Percentiles rank a stretch among this genome's conserved stretches.
Conservation (phyloP, 129 eudicot genomes). For the Arctium lappa region DNA sequence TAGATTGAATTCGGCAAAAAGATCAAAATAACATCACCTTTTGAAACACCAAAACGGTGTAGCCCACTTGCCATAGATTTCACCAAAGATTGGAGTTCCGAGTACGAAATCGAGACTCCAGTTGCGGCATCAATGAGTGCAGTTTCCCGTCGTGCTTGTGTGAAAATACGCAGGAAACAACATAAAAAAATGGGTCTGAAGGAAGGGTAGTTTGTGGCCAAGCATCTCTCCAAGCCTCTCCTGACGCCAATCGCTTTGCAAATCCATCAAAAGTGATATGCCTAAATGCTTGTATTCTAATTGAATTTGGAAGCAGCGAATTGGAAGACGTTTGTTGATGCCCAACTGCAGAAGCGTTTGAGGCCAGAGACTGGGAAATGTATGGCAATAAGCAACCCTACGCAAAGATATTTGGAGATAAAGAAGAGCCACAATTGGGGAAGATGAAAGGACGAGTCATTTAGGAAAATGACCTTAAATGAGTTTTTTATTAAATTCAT, state of each 20-base stretch:
- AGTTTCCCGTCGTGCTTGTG: conserved; percentile 45
- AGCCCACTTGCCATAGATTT: conserved; percentile 63
- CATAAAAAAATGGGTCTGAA: conserved; percentile 56
- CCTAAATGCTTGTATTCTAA: conserved; percentile 43
- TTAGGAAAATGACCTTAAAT: no score
- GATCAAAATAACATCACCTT: conserved; percentile 75
- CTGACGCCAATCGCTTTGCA: conserved; percentile 48
- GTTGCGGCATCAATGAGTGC: conserved; percentile 73
- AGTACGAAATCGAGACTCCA: conserved; percentile 45
- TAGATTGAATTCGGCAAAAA: conserved; percentile 53
- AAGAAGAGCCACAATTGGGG: no score
- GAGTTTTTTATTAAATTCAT: no score
- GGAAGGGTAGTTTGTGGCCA: conserved; percentile 53
- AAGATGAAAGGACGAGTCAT: no score
- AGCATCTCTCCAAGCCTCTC: conserved; percentile 66
- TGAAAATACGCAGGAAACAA: conserved; percentile 65
- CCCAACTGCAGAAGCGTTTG: no score
- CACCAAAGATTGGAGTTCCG: conserved; percentile 44
- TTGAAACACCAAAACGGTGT: conserved; percentile 52
- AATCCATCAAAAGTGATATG: conserved; percentile 73
- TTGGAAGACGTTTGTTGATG: not conserved
- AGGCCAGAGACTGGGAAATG: no score
- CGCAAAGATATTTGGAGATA: no score
- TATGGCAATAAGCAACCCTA: no score
- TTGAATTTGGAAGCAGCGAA: conserved; percentile 18